phyloP scores from a whole-genome alignment of 257 asterid genomes.

The Mentha longifolia region DNA sequence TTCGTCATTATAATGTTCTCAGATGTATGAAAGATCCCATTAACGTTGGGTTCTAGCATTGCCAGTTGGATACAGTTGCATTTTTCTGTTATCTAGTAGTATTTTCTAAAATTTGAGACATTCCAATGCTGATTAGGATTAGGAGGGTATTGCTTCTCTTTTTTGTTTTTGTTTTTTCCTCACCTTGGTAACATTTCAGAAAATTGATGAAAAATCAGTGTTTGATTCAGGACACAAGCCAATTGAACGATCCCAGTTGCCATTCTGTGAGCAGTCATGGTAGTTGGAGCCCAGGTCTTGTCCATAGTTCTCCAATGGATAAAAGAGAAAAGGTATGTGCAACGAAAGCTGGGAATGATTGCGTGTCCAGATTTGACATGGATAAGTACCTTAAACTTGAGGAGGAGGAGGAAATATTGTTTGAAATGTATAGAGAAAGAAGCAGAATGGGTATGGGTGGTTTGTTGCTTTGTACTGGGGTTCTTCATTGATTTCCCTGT shows the following conservation, averaged over 20 bases:
- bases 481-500: constrained; percentile 34
- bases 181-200: background rate
- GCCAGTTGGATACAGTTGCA: background rate
- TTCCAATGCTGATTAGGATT: no score
- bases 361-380: constrained; percentile 55
- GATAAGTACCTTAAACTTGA: constrained; percentile 51
- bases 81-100: no score
- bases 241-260: constrained; percentile 40
- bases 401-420: constrained; percentile 59
- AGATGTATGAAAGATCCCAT: background rate
- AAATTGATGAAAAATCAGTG: constrained; percentile 11
- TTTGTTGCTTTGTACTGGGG: constrained; percentile 57
- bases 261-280: constrained; percentile 68
- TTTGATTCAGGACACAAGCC: constrained; percentile 44
- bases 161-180: background rate
- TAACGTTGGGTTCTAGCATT: background rate
- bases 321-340: constrained; percentile 32
- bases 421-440: constrained; percentile 63
- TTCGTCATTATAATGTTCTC: no score
- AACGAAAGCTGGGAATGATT: constrained; percentile 25
- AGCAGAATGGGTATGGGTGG: constrained; percentile 70
- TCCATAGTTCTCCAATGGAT: constrained; percentile 24
- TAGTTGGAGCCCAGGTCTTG: constrained; percentile 62
- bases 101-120: no score
- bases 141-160: no score